Base-by-base conservation (phyloP, 345 rosid genomes). In the Euclidium syriacum region DNA sequence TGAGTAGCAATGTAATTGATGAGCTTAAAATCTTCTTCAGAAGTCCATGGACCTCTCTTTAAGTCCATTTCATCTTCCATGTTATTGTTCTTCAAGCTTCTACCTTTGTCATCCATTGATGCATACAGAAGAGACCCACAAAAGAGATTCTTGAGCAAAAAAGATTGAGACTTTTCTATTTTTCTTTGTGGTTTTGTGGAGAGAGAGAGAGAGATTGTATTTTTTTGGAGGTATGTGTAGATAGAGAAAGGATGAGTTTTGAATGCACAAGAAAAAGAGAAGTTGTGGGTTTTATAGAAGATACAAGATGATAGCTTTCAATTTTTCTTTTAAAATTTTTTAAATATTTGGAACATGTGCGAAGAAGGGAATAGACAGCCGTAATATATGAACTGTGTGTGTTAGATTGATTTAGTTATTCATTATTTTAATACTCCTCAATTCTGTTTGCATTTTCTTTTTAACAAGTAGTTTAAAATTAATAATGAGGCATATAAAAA, bases 1-100 rank as follows among this genome's bases (percentile, higher is more conserved):
- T 92, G 87, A 32, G 73, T 58, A 59, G 86, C 72, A 78, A 92
- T 87, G 84, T 85, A 85, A 79, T 87, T 79, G 40, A 87, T 74
- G 75, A 92, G 95, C 57, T 85, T 85, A 44, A 80, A 71, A 74
- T 92, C 96, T 76, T 92, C 98, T 68, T 92, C 95, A 29, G 83
- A 79, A 0, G 89, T 85, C 98, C 98, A 92, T 1, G 98, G 98
- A 6, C 98, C 98, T 68, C 95, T 71, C 53, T 87, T 77, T 5
- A 92, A 70, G 44, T 82, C 85, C 77, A 59, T 33, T 41, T 77
- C 85, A 22, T 86, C 87, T 49, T 86, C 96, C 54, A 47, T 78
- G 47, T 57, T 47, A 60, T 60, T 59, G 47, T 73, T 76, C 39
- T 33, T 67, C 64, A 43, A 52, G 58, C 14, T 64, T 55, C 80